These are phyloP conservation scores for Aspergillus ellipticus DNA, from an alignment of 495 filamentous ascomycete genomes.

Conservation along the genomic window DNA sequence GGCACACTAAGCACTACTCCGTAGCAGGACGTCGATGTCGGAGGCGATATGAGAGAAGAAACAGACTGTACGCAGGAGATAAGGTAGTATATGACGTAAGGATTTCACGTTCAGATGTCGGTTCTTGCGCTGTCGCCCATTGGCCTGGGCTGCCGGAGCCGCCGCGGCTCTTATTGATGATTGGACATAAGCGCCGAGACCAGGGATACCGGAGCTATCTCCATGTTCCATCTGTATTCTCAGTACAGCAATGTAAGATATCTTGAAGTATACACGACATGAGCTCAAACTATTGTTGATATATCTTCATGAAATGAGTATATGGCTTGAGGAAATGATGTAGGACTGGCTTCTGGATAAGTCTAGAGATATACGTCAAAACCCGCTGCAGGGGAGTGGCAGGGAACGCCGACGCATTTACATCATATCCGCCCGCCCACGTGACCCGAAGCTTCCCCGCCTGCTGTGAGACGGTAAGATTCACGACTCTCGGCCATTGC, in stretches of 20 bases:
- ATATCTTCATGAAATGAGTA: neutral
- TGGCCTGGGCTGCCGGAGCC: conserved; percentile 6
- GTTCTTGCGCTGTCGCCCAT: too few relatives aligned
- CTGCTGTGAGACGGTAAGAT: neutral
- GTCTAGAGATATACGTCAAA: neutral
- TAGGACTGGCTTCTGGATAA: too few relatives aligned
- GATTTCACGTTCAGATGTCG: too few relatives aligned
- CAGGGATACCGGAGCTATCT: conserved; percentile 4
- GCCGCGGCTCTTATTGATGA: neutral
- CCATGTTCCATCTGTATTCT: conserved; percentile 2
- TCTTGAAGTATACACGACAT: neutral
- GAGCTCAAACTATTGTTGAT: neutral
- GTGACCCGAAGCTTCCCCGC: conserved; percentile 14
- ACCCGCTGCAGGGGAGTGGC: neutral
- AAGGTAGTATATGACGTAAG: too few relatives aligned
- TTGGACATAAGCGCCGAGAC: conserved; percentile 5
- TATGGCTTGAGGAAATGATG: too few relatives aligned
- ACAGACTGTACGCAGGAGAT: too few relatives aligned
- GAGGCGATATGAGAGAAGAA: too few relatives aligned
- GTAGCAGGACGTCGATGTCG: too few relatives aligned
- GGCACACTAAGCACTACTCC: too few relatives aligned
- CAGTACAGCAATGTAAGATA: neutral
- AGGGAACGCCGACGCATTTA: neutral
- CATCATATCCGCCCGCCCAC: conserved; percentile 14
- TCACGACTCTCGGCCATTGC: neutral